phyloP scores from a whole-genome alignment of 2,329 filamentous ascomycete species.

The Plenodomus tracheiphilus region DNA sequence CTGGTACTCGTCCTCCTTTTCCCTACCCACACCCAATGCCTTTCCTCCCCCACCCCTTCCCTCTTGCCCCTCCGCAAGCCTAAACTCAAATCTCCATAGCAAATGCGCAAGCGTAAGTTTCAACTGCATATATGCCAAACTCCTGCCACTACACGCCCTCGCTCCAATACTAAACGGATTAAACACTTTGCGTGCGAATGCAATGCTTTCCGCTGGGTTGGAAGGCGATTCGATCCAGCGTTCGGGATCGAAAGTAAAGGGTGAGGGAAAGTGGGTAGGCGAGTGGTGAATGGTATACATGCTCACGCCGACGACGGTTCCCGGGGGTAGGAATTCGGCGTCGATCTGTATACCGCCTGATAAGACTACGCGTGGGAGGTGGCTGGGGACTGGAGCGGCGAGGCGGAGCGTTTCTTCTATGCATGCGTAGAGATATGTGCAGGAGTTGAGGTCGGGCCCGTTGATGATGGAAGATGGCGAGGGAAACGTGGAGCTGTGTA shows the following conservation, averaged over 20 bases:
- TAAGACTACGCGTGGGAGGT: conserved; percentile 31
- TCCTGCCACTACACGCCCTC: conserved; percentile 68
- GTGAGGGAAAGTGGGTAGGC: conserved; percentile 15
- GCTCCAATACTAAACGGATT: conserved; percentile 69
- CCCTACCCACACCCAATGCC: conserved; percentile 21
- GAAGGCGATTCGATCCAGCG: conserved; percentile 22
- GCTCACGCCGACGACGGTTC: conserved; percentile 29
- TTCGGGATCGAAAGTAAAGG: conserved; percentile 23
- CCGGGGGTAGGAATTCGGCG: conserved; percentile 19
- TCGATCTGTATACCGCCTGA: conserved; percentile 30
- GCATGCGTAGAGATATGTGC: conserved; percentile 34
- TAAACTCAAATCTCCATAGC: conserved; percentile 62
- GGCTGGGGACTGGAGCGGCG: conserved; percentile 27
- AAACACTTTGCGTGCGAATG: conserved; percentile 55
- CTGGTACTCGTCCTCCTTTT: conserved; percentile 61
- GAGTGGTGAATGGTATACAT: conserved; percentile 28
- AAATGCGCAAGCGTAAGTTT: conserved; percentile 62
- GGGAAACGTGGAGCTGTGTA: conserved; percentile 9
- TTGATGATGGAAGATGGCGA: conserved; percentile 22
- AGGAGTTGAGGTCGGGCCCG: conserved; percentile 22
- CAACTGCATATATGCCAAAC: conserved; percentile 67
- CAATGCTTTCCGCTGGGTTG: conserved; percentile 7
- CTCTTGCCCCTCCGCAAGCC: conserved; percentile 19
- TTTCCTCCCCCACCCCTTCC: conserved; percentile 17
- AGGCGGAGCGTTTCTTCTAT: conserved; percentile 41